A percentile compares a stretch with the other conserved stretches of the same genome.
These are phyloP conservation scores for Solanum chilense DNA, from an alignment of 257 asterid species.

Conservation along the genomic window DNA sequence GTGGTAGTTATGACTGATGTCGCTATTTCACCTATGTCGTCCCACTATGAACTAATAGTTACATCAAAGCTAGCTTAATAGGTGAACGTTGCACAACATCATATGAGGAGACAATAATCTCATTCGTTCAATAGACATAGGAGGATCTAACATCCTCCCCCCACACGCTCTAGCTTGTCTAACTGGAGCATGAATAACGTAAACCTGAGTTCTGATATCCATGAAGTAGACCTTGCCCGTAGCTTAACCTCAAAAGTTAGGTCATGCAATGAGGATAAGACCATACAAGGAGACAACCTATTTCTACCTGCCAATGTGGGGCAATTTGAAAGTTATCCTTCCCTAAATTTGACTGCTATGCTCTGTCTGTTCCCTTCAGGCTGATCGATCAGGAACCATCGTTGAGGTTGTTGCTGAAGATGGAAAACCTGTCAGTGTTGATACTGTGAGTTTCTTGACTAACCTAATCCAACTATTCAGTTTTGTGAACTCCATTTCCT, in stretches of 20 bases:
- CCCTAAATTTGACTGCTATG: not conserved
- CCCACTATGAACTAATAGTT: not conserved
- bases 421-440: slow-evolving; percentile 75
- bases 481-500: not conserved
- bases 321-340: not conserved
- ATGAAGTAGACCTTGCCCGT: not conserved
- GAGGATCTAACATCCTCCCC: not conserved
- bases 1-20: not conserved
- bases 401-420: slow-evolving; percentile 63
- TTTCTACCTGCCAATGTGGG: not conserved
- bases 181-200: not conserved
- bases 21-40: not conserved
- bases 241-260: not conserved
- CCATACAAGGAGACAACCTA: not conserved
- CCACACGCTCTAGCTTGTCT: not conserved
- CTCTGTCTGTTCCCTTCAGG: slow-evolving; percentile 20
- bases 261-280: not conserved
- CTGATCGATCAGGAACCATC: slow-evolving; percentile 66
- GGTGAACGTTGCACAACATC: not conserved
- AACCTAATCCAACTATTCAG: not conserved
- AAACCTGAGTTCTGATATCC: not conserved
- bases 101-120: not conserved
- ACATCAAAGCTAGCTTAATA: not conserved
- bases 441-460: slow-evolving; percentile 42
- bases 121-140: not conserved